Percentiles rank a stretch among this genome's conserved stretches.
Evolutionary conservation across 2,329 filamentous ascomycete species (phyloP).

Genomic region (Aspergillus brunneoviolaceus): DNA sequence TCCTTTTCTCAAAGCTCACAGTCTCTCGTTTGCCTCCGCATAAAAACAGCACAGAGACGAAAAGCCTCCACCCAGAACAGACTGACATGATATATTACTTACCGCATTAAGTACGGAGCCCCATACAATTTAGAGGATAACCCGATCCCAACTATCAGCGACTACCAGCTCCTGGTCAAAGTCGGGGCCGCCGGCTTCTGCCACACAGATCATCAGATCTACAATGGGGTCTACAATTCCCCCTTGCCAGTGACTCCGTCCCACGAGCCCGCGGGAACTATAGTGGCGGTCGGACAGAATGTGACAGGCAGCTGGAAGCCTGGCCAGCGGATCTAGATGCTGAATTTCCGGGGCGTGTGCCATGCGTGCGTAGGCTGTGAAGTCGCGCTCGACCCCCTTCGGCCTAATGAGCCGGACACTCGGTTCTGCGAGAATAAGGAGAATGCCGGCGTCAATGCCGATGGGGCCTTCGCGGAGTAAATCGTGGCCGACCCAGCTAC

Average conservation of each 20-base stretch:
- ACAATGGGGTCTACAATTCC: slow-evolving; percentile 9
- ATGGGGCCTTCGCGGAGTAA: slow-evolving; percentile 16
- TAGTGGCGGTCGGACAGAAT: slow-evolving; percentile 1
- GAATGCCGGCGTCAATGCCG: slow-evolving; percentile 9
- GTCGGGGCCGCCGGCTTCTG: slow-evolving; percentile 14
- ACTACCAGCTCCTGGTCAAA: slow-evolving; percentile 13
- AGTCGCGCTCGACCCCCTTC: neutral
- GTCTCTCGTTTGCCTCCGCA: no score
- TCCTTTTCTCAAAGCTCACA: no score
- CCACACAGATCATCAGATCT: slow-evolving; percentile 16
- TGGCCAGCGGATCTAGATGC: slow-evolving; percentile 11
- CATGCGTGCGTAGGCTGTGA: slow-evolving; percentile 5
- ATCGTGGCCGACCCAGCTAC: slow-evolving; percentile 13
- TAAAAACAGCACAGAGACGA: no score
- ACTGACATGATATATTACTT: no score
- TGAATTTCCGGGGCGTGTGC: slow-evolving; percentile 16
- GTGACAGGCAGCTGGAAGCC: slow-evolving; percentile 3
- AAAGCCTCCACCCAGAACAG: no score
- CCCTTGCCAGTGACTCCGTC: slow-evolving; percentile 8
- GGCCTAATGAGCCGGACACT: slow-evolving; percentile 1
- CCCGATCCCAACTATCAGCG: neutral
- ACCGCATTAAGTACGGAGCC: neutral
- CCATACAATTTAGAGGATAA: slow-evolving; percentile 1
- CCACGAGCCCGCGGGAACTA: slow-evolving; percentile 13
- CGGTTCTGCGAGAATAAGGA: slow-evolving; percentile 14